Evolutionary conservation across 192 early-diverging fungal species (phyloP).

Genomic region (Coemansia brasiliensis): DNA sequence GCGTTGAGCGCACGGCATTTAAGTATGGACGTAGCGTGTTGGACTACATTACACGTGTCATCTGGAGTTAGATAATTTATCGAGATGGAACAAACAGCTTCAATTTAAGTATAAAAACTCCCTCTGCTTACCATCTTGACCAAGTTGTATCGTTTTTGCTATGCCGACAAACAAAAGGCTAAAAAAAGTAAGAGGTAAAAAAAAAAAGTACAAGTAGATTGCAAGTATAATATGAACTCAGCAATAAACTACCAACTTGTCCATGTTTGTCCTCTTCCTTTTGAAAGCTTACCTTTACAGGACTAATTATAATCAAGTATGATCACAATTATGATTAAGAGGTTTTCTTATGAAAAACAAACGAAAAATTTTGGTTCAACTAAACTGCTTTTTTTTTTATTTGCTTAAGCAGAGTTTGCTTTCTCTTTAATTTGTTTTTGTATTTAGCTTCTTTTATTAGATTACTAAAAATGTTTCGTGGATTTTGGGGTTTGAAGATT

Average conservation of each 20-base stretch:
- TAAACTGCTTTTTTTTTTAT: background rate
- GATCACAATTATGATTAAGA: slow-evolving; percentile 9
- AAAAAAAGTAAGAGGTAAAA: no score
- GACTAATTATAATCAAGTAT: slow-evolving; percentile 9
- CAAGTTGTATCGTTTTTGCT: background rate
- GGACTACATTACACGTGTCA: slow-evolving; percentile 61
- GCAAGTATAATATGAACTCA: background rate
- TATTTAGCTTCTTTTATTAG: background rate
- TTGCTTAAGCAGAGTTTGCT: slow-evolving; percentile 1
- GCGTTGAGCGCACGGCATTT: slow-evolving; percentile 86
- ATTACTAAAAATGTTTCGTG: slow-evolving; percentile 48
- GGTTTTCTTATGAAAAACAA: slow-evolving; percentile 7
- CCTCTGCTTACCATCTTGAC: slow-evolving; percentile 15
- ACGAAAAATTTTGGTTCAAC: slow-evolving; percentile 1
- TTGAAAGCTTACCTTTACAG: background rate
- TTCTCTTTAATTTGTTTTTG: slow-evolving; percentile 12
- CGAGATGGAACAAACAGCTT: background rate
- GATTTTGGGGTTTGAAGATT: slow-evolving; percentile 71
- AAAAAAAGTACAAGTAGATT: background rate
- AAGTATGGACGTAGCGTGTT: slow-evolving; percentile 97
- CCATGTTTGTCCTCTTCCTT: background rate
- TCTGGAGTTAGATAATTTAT: background rate
- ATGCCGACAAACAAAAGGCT: no score
- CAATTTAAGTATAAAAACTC: background rate
- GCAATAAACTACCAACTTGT: no score